phyloP scores from a whole-genome alignment of 441 rosid species.

The Viola pubescens region DNA sequence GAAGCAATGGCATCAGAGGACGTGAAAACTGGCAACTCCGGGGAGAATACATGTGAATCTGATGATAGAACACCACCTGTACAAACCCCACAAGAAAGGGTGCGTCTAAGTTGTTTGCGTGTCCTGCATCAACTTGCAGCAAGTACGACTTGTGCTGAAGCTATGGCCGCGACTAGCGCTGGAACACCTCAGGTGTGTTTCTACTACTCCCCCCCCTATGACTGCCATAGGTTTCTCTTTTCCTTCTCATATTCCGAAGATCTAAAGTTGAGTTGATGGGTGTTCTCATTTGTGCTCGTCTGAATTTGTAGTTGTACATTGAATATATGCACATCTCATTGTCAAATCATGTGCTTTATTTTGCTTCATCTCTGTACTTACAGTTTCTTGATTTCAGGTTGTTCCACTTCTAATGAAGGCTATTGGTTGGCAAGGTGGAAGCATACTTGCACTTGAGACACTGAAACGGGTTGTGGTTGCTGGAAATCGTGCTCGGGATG shows the following conservation, averaged over 20 bases:
- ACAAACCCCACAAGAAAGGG: conserved; percentile 97
- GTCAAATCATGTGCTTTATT: neutral
- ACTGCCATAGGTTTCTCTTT: too few species aligned
- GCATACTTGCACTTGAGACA: conserved; percentile 97
- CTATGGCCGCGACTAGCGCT: conserved; percentile 98
- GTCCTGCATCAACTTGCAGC: conserved; percentile 99
- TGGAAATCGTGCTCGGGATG: conserved; percentile 98
- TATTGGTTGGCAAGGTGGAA: conserved; percentile 99
- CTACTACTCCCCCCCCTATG: neutral
- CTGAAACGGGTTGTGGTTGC: conserved; percentile 97
- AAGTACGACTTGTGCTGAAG: conserved; percentile 95
- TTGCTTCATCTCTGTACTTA: neutral
- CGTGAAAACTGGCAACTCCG: conserved; percentile 36
- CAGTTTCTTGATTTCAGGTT: conserved; percentile 44
- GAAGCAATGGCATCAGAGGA: conserved; percentile 88
- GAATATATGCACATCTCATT: neutral
- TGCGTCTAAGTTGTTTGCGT: conserved; percentile 97
- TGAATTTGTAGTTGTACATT: neutral
- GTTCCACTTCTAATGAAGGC: conserved; percentile 99
- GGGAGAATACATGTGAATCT: conserved; percentile 42
- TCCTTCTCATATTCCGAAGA: too few species aligned
- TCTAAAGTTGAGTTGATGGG: too few species aligned
- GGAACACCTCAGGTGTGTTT: conserved; percentile 84
- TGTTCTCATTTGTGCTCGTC: neutral
- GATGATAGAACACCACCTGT: conserved; percentile 56